A percentile compares a stretch with the other conserved stretches of the same genome.
Evolutionary conservation across 1,284 basidiomycete genomes (phyloP).

Genomic region (Boletus austroedulis): DNA sequence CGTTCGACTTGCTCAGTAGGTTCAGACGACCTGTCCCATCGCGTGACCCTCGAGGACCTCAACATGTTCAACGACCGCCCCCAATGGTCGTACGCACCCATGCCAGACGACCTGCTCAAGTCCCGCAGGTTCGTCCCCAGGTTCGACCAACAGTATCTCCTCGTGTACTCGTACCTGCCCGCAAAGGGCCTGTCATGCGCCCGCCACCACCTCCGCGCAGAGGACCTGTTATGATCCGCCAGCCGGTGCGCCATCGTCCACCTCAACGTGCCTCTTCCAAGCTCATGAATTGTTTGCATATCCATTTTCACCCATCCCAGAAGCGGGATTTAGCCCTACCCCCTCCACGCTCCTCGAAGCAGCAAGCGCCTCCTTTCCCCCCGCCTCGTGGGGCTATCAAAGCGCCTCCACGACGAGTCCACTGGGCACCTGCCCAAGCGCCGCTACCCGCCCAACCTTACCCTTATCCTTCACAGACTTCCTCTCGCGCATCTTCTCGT

Average conservation of each 20-base stretch:
- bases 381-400: conserved; percentile 22
- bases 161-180: conserved; percentile 12
- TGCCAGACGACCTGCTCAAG: conserved; percentile 19
- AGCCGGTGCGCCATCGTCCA: conserved; percentile 12
- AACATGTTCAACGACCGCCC: conserved; percentile 17
- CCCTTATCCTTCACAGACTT: conserved; percentile 27
- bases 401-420: conserved; percentile 23
- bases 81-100: conserved; percentile 16
- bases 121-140: conserved; percentile 20
- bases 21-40: conserved; percentile 21
- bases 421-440: conserved; percentile 32
- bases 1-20: conserved; percentile 31
- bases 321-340: conserved; percentile 20
- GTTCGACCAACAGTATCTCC: conserved; percentile 10
- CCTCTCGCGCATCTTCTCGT: conserved; percentile 14
- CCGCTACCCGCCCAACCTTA: conserved; percentile 27
- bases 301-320: conserved; percentile 29
- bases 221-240: neutral
- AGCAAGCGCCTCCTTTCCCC: conserved; percentile 21
- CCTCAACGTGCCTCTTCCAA: conserved; percentile 14
- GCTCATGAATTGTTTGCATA: conserved; percentile 24
- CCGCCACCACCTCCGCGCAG: conserved; percentile 5
- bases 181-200: conserved; percentile 18
- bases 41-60: conserved; percentile 19
- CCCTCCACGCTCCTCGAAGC: conserved; percentile 11